Evolutionary conservation across 2,329 filamentous ascomycete genomes (phyloP).

Genomic region (Erysiphe pulchra): DNA sequence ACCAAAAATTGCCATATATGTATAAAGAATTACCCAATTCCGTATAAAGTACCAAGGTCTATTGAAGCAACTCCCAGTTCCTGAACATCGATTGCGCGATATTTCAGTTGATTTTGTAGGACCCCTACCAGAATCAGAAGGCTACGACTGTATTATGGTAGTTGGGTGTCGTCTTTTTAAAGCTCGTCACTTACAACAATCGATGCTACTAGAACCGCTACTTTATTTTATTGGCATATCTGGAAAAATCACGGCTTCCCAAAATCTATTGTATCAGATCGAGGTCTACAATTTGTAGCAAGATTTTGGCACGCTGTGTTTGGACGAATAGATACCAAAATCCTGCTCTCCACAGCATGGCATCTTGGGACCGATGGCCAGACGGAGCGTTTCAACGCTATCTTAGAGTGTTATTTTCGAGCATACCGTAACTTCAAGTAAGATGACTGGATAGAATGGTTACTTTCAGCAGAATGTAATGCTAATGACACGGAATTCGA

Average conservation of each 20-base stretch:
- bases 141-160: background rate
- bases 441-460: too few relatives aligned
- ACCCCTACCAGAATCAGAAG: background rate
- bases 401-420: too few relatives aligned
- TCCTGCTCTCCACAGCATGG: too few relatives aligned
- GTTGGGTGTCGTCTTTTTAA: background rate
- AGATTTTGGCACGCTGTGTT: too few relatives aligned
- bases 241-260: too few relatives aligned
- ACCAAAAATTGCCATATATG: background rate
- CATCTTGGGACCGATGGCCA: too few relatives aligned
- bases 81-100: background rate
- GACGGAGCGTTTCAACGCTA: too few relatives aligned
- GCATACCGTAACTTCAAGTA: too few relatives aligned
- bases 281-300: too few relatives aligned
- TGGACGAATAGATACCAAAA: too few relatives aligned
- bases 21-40: background rate
- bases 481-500: background rate
- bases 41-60: background rate
- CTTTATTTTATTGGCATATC: background rate
- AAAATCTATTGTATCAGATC: too few relatives aligned
- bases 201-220: background rate
- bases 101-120: background rate
- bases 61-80: background rate
- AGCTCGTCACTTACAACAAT: background rate
- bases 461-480: too few relatives aligned